These are phyloP conservation scores for Eudorina sp. DNA, from an alignment of 139 green algal species.

Conservation along the genomic window DNA sequence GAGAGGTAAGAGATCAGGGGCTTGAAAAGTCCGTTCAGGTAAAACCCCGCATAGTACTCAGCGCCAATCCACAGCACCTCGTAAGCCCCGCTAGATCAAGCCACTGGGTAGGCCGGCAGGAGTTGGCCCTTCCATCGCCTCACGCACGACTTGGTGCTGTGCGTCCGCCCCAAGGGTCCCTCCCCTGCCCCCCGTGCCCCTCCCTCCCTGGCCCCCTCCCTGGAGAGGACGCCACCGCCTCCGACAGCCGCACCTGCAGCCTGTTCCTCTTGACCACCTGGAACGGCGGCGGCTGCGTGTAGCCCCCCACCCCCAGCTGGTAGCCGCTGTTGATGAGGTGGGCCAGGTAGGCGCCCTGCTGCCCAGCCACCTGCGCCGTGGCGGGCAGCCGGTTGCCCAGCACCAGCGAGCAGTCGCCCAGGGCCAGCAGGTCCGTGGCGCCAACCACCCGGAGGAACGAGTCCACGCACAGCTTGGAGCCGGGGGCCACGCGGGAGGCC, in stretches of 20 bases:
- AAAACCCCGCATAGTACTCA: too few species aligned
- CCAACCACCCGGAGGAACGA: conserved; percentile 79
- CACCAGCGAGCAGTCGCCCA: conserved; percentile 74
- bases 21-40: neutral
- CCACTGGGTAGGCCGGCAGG: too few species aligned
- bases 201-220: too few species aligned
- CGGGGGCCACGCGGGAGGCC: neutral
- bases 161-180: too few species aligned
- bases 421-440: conserved; percentile 66
- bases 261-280: conserved; percentile 3
- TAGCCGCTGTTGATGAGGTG: conserved; percentile 73
- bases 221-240: too few species aligned
- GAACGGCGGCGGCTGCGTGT: conserved; percentile 41
- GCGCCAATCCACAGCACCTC: too few species aligned
- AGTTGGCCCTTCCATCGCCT: too few species aligned
- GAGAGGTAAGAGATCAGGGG: neutral
- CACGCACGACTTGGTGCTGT: too few species aligned
- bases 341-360: conserved; percentile 73
- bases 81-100: too few species aligned
- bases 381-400: conserved; percentile 64
- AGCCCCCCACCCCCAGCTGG: conserved; percentile 57
- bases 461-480: conserved; percentile 77
- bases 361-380: conserved; percentile 70
- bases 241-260: conserved; percentile 10
- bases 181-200: too few species aligned